Base-by-base conservation (phyloP, 179 eudicot genomes). In the Patellifolia procumbens region DNA sequence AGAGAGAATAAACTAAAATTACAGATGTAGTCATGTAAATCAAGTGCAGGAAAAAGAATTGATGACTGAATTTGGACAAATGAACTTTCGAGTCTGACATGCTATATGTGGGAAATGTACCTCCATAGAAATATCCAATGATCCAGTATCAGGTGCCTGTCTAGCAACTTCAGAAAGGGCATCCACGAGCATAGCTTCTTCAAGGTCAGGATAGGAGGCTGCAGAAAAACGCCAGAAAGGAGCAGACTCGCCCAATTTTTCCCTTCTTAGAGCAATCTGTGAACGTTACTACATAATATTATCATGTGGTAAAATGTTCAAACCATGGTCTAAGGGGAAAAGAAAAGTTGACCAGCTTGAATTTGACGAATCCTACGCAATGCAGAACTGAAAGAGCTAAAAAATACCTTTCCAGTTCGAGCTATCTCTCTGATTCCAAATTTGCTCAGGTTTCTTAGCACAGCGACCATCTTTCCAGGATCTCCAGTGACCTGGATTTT, bases 211-310 rank as follows among this genome's bases (percentile, higher is more conserved):
- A 85, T 88, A 88, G 31, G 91, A 84, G 74, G 87, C 88, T 37
- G 91, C 89, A 31, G 91, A 88, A 78, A 83, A 88, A 76, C 88
- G 89, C 91, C 91, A 88, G 78, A 88, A 88, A 65, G 91, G 91
- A 73, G 91, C 89, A 75, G 85, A 83, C 76, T 86, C 91, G 34
- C 91, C 91, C 81, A 86, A 70, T 60, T 83, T 88, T 86, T 88
- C 91, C 80, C 91, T 88, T 79, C 87, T 88, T 65, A 88, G 78
- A 12, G 89, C 91, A 64, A 88, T 88, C 91, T 88, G 58, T 68
- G 42, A 69, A 35, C 19, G 35, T 60, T 34, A 60, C 53, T 55
- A 51, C 24, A 55, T 43, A 46, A n/a, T 49, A 11, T 26, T 59
- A 51, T 26, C 68, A 58, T 12, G 60, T 2, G 34, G 19, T 28